These are phyloP conservation scores for Sporothrix pseudoabietina DNA, from an alignment of 2,329 filamentous ascomycete species.

Conservation along the genomic window DNA sequence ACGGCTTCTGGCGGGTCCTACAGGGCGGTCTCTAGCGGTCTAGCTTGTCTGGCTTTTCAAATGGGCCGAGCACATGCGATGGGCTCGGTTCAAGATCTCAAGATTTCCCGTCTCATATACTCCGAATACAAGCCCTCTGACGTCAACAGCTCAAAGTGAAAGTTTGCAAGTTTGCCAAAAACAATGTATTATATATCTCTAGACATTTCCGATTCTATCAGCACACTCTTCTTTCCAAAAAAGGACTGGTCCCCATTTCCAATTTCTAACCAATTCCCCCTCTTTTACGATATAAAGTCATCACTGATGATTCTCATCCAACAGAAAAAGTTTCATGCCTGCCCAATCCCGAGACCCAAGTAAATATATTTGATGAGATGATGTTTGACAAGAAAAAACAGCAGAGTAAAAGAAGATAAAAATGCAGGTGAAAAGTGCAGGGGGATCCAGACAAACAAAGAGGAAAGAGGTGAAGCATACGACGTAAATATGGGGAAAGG, in stretches of 20 bases:
- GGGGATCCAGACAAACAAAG: neutral
- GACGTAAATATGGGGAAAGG: neutral
- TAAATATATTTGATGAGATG: slow-evolving; percentile 19
- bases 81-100: neutral
- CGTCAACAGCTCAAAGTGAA: neutral
- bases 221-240: slow-evolving; percentile 9
- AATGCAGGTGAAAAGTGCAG: neutral
- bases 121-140: neutral
- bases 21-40: neutral
- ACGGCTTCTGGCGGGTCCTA: neutral
- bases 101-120: neutral
- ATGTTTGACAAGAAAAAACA: neutral
- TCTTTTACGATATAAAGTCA: neutral
- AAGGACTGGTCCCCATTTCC: slow-evolving; percentile 24
- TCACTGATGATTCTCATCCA: neutral
- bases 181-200: slow-evolving; percentile 17
- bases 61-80: neutral
- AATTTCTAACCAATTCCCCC: slow-evolving; percentile 20
- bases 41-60: neutral
- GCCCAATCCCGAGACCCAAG: neutral
- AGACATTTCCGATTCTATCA: slow-evolving; percentile 22
- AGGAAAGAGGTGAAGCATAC: neutral
- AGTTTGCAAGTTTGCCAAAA: neutral
- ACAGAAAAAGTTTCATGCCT: neutral
- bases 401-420: neutral